phyloP scores from a whole-genome alignment of 2,329 filamentous ascomycete genomes.

The Penicillium sp. region DNA sequence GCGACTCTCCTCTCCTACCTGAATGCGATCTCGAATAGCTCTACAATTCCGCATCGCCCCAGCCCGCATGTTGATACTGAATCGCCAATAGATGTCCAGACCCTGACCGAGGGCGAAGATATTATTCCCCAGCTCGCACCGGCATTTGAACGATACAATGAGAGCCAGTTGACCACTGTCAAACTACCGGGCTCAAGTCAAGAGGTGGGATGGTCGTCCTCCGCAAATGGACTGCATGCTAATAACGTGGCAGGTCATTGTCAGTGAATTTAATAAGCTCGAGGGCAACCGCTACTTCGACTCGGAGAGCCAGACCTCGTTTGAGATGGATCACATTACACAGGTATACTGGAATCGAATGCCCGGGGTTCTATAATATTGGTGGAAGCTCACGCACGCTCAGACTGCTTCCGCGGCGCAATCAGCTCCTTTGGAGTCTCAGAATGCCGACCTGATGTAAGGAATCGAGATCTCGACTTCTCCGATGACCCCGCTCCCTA shows the following conservation, averaged over 20 bases:
- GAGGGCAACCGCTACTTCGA: conserved; percentile 86
- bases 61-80: conserved; percentile 17
- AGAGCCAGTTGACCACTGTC: conserved; percentile 85
- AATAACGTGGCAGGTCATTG: conserved; percentile 57
- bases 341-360: conserved; percentile 54
- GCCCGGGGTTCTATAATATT: not conserved
- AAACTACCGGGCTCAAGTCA: conserved; percentile 86
- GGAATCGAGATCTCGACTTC: conserved; percentile 29
- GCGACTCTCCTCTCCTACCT: conserved; percentile 14
- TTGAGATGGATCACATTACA: conserved; percentile 80
- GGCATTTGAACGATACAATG: conserved; percentile 92
- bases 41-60: conserved; percentile 5
- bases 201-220: conserved; percentile 54
- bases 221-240: conserved; percentile 7
- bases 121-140: conserved; percentile 72
- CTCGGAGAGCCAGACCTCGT: conserved; percentile 81
- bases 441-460: conserved; percentile 78
- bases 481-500: not conserved
- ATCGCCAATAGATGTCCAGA: conserved; percentile 75
- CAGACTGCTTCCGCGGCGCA: conserved; percentile 78
- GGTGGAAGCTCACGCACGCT: conserved; percentile 12
- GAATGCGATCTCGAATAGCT: conserved; percentile 5
- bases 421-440: conserved; percentile 74
- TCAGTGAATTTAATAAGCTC: conserved; percentile 83
- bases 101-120: conserved; percentile 70